Evolutionary conservation across 2,329 filamentous ascomycete species (phyloP), one percentile per base, ranked within the genome.

Genomic region (Kalaharituber pfeilii): DNA sequence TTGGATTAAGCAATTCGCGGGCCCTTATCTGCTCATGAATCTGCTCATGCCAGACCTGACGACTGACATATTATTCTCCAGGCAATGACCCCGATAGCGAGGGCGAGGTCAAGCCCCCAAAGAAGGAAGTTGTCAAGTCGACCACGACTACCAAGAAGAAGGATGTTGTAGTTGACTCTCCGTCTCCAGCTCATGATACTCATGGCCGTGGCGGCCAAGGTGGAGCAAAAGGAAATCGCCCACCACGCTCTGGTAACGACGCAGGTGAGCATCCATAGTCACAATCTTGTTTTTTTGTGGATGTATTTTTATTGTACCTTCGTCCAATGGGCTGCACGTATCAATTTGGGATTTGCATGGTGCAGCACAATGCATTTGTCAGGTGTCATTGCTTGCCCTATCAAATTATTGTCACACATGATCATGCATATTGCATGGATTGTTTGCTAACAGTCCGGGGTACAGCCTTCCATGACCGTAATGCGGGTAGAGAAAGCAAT

Each of bases 91-190:
- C 76, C 64, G 79, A 82, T 68, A 75, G 78, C 69, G 86, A 89
- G 73, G 80, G 81, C 72, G 76, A 77, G 63, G 80, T 82, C 66
- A 75, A 80, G 66, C 82, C 82, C 69, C 88, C 87, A 66, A 81
- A 85, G 66, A 91, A 86, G 79, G 84, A 85, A 69, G 78, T 91
- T 69, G 86, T 94, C 71, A 94, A 91, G 80, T 78, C 80, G 63
- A 72, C 75, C 63, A 74, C 79, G 67, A 82, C 86, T 70, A 77
- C 78, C 69, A 79, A 78, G 70, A 95, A 95, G 82, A 86, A 86
- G 75, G 88, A 89, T 73, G 82, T 78, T 68, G 81, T 84, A 68
- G 79, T 80, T 69, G 80, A 86, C 69, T 77, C 79, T 66, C 80
- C 84, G 60, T 66, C 71, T 52, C 59, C 64, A 28, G 57, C 60